Evolutionary conservation across 2,329 filamentous ascomycete species (phyloP).

Genomic region (Claviceps paspali): DNA sequence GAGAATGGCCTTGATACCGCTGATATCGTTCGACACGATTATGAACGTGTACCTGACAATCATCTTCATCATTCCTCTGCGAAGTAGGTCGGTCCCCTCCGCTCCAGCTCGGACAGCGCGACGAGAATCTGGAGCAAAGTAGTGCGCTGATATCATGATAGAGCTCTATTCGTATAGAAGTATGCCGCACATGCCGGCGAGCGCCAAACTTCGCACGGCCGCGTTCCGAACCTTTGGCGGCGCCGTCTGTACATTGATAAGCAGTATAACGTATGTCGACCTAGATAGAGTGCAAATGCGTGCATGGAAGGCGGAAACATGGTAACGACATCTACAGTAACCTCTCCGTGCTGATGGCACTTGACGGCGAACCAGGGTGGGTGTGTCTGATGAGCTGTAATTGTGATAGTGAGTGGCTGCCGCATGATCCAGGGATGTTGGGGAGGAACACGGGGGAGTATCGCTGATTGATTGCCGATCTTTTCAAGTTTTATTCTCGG

Average conservation of each 20-base stretch:
- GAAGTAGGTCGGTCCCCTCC: slow-evolving; percentile 30
- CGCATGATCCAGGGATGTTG: too few species aligned
- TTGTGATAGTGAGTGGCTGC: slow-evolving; percentile 42
- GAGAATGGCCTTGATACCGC: slow-evolving; percentile 40
- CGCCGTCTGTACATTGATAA: slow-evolving; percentile 38
- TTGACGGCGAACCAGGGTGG: slow-evolving; percentile 48
- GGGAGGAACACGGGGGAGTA: too few species aligned
- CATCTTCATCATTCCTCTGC: slow-evolving; percentile 46
- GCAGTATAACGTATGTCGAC: slow-evolving; percentile 36
- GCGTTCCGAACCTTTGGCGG: slow-evolving; percentile 46
- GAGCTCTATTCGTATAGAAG: slow-evolving; percentile 40
- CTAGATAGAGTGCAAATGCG: neutral
- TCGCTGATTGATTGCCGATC: neutral
- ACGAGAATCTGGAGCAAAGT: too few species aligned
- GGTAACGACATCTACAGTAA: slow-evolving; percentile 26
- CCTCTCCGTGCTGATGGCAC: slow-evolving; percentile 39
- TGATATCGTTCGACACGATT: slow-evolving; percentile 44
- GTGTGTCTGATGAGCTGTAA: slow-evolving; percentile 52
- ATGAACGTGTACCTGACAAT: slow-evolving; percentile 49
- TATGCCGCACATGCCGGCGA: slow-evolving; percentile 24
- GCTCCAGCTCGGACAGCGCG: neutral
- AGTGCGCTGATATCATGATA: slow-evolving; percentile 11
- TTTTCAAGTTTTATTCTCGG: slow-evolving; percentile 39
- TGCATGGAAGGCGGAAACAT: neutral
- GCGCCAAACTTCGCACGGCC: slow-evolving; percentile 30